Conservation (phyloP, 164 flowering plant species). For the Euptelea pleiosperma region DNA sequence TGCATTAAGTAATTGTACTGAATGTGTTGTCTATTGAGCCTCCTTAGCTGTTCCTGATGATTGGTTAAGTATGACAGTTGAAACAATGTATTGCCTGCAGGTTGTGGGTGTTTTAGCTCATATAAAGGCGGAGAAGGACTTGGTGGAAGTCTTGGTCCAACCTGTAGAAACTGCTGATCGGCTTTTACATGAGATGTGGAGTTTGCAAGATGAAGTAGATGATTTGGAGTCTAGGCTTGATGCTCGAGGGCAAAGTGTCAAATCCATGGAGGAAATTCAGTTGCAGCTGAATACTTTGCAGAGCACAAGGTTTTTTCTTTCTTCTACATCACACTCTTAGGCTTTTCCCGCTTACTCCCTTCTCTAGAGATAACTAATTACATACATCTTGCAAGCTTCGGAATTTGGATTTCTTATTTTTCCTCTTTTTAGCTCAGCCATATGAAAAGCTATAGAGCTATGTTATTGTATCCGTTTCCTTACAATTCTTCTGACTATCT, state of each 20-base stretch:
- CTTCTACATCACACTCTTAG: not conserved
- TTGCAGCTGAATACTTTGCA: constrained; percentile 52
- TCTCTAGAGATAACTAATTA: not conserved
- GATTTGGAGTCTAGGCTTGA: constrained; percentile 82
- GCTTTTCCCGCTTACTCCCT: not conserved
- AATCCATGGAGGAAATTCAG: constrained; percentile 70
- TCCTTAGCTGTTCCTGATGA: not conserved
- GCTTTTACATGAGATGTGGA: constrained; percentile 56
- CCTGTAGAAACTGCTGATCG: constrained; percentile 78
- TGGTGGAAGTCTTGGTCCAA: constrained; percentile 56
- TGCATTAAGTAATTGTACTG: not conserved
- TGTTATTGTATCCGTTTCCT: not conserved
- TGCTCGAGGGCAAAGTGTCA: constrained; percentile 65
- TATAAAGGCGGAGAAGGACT: constrained; percentile 71
- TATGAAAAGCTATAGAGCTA: too few relatives aligned
- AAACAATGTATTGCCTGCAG: constrained; percentile 33
- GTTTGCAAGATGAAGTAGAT: constrained; percentile 58
- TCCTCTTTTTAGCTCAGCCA: too few relatives aligned
- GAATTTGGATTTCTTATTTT: too few relatives aligned
- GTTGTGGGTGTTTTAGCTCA: constrained; percentile 83
- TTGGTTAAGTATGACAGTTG: not conserved
- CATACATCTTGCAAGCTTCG: not conserved
- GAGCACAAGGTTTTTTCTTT: constrained; percentile 40
- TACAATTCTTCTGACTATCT: not conserved
- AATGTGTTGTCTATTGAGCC: not conserved